A percentile compares a stretch with the other conserved stretches of the same genome.
Evolutionary conservation across 306 rosid genomes (phyloP).

Genomic region (Prunus davidiana): DNA sequence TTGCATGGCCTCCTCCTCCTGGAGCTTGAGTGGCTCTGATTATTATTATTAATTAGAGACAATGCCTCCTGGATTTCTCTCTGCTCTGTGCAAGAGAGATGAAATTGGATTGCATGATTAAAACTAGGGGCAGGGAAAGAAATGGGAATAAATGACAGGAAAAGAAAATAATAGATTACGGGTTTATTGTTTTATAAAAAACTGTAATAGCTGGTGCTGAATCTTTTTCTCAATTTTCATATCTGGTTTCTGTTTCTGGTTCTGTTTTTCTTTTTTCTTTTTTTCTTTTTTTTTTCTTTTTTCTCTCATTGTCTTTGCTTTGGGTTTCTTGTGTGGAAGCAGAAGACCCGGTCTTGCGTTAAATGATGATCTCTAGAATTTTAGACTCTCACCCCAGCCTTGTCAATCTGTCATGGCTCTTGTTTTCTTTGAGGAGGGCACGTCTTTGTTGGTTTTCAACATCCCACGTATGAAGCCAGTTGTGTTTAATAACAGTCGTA

Average conservation of each 20-base stretch:
- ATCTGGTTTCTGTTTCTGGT: slow-evolving; percentile 4
- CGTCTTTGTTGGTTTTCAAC: slow-evolving; percentile 16
- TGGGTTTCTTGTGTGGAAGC: slow-evolving; percentile 34
- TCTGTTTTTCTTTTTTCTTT: not conserved
- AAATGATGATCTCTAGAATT: slow-evolving; percentile 49
- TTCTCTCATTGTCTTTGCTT: not conserved
- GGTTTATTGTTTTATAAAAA: slow-evolving; percentile 18
- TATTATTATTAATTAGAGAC: not conserved
- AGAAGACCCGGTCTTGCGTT: slow-evolving; percentile 41
- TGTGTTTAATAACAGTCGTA: not conserved
- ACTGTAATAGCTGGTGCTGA: not conserved
- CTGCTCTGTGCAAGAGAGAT: slow-evolving; percentile 13
- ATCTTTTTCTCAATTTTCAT: not conserved
- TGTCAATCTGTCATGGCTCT: slow-evolving; percentile 7
- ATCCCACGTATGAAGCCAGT: slow-evolving; percentile 13
- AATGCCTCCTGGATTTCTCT: slow-evolving; percentile 3
- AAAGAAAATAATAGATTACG: slow-evolving; percentile 9
- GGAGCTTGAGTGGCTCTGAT: slow-evolving; percentile 22
- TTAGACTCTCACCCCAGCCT: slow-evolving; percentile 15
- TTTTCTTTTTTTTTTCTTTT: not conserved
- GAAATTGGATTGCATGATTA: slow-evolving; percentile 2
- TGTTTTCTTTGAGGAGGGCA: slow-evolving; percentile 24
- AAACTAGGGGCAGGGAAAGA: not conserved
- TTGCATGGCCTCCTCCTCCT: slow-evolving; percentile 30
- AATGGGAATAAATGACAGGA: not conserved